Percentiles rank a stretch among this genome's conserved stretches.
Evolutionary conservation across 106 monocot genomes (phyloP).

Genomic region (Dioscorea zingiberensis): DNA sequence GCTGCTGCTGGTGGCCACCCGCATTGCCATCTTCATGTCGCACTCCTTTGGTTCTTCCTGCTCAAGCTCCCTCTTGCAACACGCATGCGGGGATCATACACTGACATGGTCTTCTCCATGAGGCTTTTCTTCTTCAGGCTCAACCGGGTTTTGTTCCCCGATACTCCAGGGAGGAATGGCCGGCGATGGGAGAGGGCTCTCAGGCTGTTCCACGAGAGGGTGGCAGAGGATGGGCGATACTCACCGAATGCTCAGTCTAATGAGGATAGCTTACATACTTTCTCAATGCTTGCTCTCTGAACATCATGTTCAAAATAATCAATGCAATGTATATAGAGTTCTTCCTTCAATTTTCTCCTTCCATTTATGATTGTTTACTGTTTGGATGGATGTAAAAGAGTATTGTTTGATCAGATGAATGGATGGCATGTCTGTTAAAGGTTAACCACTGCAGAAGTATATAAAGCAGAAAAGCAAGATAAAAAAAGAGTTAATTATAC

Average conservation of each 20-base stretch:
- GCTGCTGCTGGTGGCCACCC: constrained; percentile 12
- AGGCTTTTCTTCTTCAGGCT: constrained; percentile 47
- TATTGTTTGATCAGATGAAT: background rate
- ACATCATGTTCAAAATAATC: too few species aligned
- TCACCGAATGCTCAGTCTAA: constrained; percentile 1
- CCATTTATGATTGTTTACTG: too few species aligned
- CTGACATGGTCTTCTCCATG: constrained; percentile 18
- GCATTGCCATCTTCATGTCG: constrained; percentile 28
- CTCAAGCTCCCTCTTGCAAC: constrained; percentile 31
- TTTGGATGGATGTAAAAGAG: too few species aligned
- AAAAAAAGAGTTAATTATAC: too few species aligned
- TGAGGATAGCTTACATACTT: constrained; percentile 23
- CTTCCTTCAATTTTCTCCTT: too few species aligned
- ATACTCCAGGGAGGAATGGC: constrained; percentile 8
- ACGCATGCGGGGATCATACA: constrained; percentile 16
- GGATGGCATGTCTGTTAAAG: too few species aligned
- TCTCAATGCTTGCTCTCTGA: constrained; percentile 35
- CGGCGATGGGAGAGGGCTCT: constrained; percentile 42
- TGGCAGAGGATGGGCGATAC: constrained; percentile 2
- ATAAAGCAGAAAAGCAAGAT: too few species aligned
- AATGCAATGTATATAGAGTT: too few species aligned
- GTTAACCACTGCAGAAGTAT: too few species aligned
- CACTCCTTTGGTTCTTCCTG: constrained; percentile 35
- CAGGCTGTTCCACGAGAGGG: constrained; percentile 23
- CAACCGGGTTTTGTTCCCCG: constrained; percentile 24